phyloP scores from a whole-genome alignment of 805 yeast species.

The Suhomyces canberraensis region DNA sequence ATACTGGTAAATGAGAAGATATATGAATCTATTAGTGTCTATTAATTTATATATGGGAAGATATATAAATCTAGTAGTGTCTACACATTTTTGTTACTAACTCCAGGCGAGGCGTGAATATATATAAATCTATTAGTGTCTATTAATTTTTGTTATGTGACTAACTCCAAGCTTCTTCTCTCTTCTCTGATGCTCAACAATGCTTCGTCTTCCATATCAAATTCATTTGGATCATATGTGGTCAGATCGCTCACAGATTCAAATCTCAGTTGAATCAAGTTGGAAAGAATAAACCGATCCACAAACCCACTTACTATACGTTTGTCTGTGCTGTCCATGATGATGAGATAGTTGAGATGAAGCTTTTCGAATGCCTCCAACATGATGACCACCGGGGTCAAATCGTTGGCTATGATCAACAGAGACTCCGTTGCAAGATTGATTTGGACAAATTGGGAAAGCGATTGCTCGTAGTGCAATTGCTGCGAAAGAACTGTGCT shows the following conservation, averaged over 20 bases:
- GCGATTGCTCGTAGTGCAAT: constrained; percentile 19
- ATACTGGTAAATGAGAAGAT: too few relatives aligned
- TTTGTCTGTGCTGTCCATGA: constrained; percentile 17
- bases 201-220: constrained; percentile 20
- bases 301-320: constrained; percentile 33
- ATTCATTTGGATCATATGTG: constrained; percentile 13
- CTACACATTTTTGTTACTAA: too few relatives aligned
- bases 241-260: constrained; percentile 13
- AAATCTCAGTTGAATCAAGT: constrained; percentile 27
- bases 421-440: constrained; percentile 20
- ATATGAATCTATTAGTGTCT: too few relatives aligned
- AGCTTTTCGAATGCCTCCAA: constrained; percentile 39
- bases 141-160: too few relatives aligned
- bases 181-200: constrained; percentile 12
- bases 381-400: constrained; percentile 29
- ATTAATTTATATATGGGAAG: too few relatives aligned
- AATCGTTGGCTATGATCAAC: constrained; percentile 25
- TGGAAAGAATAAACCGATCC: constrained; percentile 35
- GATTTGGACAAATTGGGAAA: constrained; percentile 9
- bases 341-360: constrained; percentile 33
- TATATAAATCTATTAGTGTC: too few relatives aligned
- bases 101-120: too few relatives aligned
- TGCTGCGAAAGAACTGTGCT: constrained; percentile 21
- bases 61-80: too few relatives aligned
- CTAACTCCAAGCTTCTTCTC: constrained; percentile 28